Conservation (phyloP, 345 rosid genomes). For the Eucalyptus leucophloia region DNA sequence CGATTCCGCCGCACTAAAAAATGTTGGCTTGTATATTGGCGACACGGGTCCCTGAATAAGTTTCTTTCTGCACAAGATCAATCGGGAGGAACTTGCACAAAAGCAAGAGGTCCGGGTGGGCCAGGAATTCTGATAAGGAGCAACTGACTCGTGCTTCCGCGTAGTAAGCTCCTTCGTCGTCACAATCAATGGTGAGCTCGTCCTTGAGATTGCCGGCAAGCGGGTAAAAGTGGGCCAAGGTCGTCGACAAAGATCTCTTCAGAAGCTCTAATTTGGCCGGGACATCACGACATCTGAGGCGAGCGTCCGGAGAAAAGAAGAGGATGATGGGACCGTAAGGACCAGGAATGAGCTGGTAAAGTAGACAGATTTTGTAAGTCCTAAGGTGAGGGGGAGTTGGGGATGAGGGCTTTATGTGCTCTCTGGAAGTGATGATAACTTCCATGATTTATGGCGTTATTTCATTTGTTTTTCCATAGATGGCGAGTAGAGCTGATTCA, state of each 20-base stretch:
- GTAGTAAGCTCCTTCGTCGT: constrained; percentile 6
- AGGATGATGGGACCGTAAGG: constrained; percentile 3
- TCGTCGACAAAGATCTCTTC: constrained; percentile 2
- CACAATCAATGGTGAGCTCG: constrained; percentile 5
- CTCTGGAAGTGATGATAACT: constrained; percentile 3
- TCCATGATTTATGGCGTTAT: background rate
- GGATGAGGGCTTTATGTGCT: constrained; percentile 4
- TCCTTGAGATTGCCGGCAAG: constrained; percentile 14
- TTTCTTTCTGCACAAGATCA: background rate
- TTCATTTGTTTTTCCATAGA: background rate
- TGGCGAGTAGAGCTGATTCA: too few species aligned
- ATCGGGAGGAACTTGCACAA: constrained; percentile 11
- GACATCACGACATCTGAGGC: background rate
- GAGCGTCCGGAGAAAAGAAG: background rate
- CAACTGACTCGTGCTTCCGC: constrained; percentile 1
- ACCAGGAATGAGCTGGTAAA: constrained; percentile 9
- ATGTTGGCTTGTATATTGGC: background rate
- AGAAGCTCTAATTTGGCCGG: background rate
- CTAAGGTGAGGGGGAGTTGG: constrained; percentile 8
- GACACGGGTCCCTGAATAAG: constrained; percentile 6
- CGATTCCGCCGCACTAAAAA: constrained; percentile 22
- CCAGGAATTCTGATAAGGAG: background rate
- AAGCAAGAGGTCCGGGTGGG: background rate
- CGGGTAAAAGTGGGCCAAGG: constrained; percentile 4
- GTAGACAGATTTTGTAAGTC: constrained; percentile 4